These are phyloP conservation scores for Phenoliferia sp. DNA, from an alignment of 1,284 basidiomycete genomes.

Conservation along the genomic window DNA sequence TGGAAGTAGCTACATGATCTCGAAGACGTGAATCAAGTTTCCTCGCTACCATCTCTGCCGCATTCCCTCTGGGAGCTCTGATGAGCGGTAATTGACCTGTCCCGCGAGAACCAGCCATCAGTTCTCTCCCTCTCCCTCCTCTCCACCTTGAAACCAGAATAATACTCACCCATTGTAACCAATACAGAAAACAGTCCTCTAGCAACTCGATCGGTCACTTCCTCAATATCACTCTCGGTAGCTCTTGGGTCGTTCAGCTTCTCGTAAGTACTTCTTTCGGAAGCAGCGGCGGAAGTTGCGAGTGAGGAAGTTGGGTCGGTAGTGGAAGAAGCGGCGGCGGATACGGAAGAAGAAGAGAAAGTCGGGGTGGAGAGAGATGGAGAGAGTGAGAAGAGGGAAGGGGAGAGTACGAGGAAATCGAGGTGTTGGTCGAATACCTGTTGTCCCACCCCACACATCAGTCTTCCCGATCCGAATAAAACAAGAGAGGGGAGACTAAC, in stretches of 20 bases:
- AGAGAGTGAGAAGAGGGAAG: conserved; percentile 86
- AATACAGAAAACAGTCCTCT: conserved; percentile 87
- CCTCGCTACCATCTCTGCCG: conserved; percentile 96
- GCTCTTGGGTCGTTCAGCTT: conserved; percentile 90
- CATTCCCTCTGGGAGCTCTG: conserved; percentile 88
- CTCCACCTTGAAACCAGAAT: background rate
- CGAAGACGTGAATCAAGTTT: conserved; percentile 89
- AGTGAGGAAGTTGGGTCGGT: conserved; percentile 41
- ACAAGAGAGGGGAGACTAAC: conserved; percentile 45
- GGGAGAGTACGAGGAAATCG: conserved; percentile 91
- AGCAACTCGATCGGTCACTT: conserved; percentile 87
- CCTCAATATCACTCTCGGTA: conserved; percentile 84
- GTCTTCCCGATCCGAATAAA: background rate
- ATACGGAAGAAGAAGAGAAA: conserved; percentile 21
- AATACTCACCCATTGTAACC: conserved; percentile 72
- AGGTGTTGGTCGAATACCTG: conserved; percentile 93
- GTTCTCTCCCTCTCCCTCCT: background rate
- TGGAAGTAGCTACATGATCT: conserved; percentile 78
- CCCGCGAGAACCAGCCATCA: conserved; percentile 2
- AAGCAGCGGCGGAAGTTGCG: conserved; percentile 37
- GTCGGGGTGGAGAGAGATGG: conserved; percentile 27
- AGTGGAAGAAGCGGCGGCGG: conserved; percentile 30
- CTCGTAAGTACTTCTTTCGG: conserved; percentile 56
- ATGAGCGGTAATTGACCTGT: conserved; percentile 90
- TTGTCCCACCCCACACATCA: background rate